These are phyloP conservation scores for Serendipita indica DNA, from an alignment of 768 basidiomycete genomes.

Conservation along the genomic window DNA sequence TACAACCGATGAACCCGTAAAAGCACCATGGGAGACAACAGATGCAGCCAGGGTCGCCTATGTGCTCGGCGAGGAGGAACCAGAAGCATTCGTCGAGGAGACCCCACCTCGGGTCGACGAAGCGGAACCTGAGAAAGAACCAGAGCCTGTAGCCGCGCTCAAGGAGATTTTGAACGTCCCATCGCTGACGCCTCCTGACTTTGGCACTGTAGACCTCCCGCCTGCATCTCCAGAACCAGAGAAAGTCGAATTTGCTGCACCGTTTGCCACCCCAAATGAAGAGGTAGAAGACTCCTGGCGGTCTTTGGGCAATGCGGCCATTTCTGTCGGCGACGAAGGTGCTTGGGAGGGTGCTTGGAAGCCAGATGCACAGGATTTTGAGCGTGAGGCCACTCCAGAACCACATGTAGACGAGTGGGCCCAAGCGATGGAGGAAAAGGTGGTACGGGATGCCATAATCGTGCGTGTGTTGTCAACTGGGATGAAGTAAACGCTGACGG, in stretches of 20 bases:
- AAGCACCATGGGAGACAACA: not conserved
- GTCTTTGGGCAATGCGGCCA: not conserved
- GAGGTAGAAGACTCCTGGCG: not conserved
- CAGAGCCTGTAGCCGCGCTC: not conserved
- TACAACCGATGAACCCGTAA: not conserved
- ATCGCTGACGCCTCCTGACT: slow-evolving; percentile 2
- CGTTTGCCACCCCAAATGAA: not conserved
- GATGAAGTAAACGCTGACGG: not conserved
- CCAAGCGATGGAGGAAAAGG: slow-evolving; percentile 1
- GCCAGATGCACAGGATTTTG: not conserved
- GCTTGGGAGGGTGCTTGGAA: slow-evolving; percentile 6
- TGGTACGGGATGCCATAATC: not conserved
- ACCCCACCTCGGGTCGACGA: not conserved
- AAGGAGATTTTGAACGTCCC: not conserved
- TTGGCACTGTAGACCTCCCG: not conserved
- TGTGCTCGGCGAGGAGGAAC: slow-evolving; percentile 1
- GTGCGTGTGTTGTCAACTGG: not conserved
- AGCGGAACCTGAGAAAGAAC: not conserved
- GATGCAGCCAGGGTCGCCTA: not conserved
- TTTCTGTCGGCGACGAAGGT: not conserved
- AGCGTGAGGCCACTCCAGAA: not conserved
- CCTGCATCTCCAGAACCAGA: not conserved
- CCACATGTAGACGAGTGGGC: not conserved
- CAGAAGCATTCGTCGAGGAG: not conserved
- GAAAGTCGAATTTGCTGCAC: not conserved